Evolutionary conservation across 805 yeast species (phyloP).

Genomic region (Zygoascus bituminiphila): DNA sequence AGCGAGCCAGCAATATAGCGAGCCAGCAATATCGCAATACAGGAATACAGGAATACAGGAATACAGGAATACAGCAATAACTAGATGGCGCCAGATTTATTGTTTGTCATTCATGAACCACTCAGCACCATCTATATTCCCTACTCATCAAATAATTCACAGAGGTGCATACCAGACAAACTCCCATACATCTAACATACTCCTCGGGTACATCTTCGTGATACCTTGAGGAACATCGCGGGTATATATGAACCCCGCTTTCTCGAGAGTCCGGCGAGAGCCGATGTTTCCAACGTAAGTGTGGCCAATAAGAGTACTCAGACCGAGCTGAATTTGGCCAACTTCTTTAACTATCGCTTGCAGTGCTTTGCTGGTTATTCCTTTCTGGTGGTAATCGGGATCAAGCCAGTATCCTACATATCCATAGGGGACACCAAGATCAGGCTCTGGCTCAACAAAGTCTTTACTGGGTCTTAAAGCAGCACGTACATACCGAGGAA

Average conservation of each 20-base stretch:
- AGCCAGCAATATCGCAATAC: too few relatives aligned
- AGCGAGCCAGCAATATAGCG: too few relatives aligned
- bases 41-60: too few relatives aligned
- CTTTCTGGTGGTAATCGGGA: conserved; percentile 14
- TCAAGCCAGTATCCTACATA: conserved; percentile 16
- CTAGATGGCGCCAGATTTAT: too few relatives aligned
- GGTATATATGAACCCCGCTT: conserved; percentile 12
- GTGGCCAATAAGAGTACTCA: conserved; percentile 9
- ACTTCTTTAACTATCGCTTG: conserved; percentile 4
- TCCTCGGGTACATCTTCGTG: conserved; percentile 3
- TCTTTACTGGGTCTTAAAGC: conserved; percentile 1
- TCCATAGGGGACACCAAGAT: conserved; percentile 2
- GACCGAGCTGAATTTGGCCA: conserved; percentile 5
- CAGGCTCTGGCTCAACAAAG: conserved; percentile 1
- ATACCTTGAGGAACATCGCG: conserved; percentile 8
- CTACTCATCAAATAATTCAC: too few relatives aligned
- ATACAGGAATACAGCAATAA: too few relatives aligned
- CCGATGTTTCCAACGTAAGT: conserved; percentile 11
- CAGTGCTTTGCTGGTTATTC: conserved; percentile 14
- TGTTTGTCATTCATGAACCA: too few relatives aligned
- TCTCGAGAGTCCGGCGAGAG: conserved; percentile 15
- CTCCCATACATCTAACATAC: background rate
- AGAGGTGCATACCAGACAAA: too few relatives aligned
- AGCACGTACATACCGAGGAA: background rate
- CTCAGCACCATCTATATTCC: too few relatives aligned